Evolutionary conservation across 352 stramenopile genomes (phyloP).

Genomic region (Phytophthora sp.): DNA sequence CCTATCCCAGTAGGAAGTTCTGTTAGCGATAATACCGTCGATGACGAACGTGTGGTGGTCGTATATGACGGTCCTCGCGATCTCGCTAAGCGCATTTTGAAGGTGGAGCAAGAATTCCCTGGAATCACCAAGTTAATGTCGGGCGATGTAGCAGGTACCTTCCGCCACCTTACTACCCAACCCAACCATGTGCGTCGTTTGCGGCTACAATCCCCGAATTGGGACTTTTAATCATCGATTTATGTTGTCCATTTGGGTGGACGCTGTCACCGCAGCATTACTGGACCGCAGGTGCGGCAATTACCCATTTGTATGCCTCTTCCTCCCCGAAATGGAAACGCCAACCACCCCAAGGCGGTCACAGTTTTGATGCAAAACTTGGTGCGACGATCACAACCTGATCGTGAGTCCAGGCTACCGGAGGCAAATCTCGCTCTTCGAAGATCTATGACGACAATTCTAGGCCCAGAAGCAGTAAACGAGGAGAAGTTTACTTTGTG

Average conservation of each 20-base stretch:
- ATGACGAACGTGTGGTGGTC: conserved; percentile 1
- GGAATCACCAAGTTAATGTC: conserved; percentile 18
- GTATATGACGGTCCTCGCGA: conserved; percentile 10
- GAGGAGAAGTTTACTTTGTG: not conserved
- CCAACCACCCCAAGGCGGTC: too few species aligned
- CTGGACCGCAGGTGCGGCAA: too few species aligned
- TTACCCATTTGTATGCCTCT: too few species aligned
- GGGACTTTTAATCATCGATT: conserved; percentile 10
- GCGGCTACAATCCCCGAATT: conserved; percentile 12
- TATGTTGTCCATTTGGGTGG: conserved; percentile 20
- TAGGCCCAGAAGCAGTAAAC: not conserved
- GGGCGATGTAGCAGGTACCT: conserved; percentile 15
- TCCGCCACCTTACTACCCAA: conserved; percentile 10
- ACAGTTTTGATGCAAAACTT: too few species aligned
- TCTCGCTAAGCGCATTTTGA: conserved; percentile 11
- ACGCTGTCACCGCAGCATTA: conserved; percentile 11
- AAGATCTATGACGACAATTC: not conserved
- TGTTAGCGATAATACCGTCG: conserved; percentile 18
- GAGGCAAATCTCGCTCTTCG: not conserved
- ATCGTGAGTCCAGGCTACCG: too few species aligned
- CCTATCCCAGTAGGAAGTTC: not conserved
- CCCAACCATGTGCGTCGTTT: conserved; percentile 17
- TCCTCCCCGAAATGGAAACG: too few species aligned
- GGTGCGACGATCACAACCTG: too few species aligned
- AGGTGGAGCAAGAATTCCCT: conserved; percentile 20